Evolutionary conservation across 306 rosid species (phyloP).

Genomic region (Fragaria vesca): DNA sequence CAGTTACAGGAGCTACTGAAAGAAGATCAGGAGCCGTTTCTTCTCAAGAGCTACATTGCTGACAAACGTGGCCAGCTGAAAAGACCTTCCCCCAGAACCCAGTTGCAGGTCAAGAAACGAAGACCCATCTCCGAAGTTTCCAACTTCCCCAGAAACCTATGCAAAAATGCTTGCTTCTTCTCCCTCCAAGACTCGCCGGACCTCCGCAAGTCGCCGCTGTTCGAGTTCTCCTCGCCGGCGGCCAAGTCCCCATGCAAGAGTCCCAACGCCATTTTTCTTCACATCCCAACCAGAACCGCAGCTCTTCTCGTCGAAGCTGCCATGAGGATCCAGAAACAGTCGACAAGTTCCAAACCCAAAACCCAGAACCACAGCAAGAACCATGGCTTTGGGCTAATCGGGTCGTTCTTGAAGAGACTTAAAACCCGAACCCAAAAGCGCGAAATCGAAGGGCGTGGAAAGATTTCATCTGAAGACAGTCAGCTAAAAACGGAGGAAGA

Average conservation of each 20-base stretch:
- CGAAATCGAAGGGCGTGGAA: constrained; percentile 25
- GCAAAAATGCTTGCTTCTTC: constrained; percentile 63
- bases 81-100: constrained; percentile 19
- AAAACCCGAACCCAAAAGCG: constrained; percentile 31
- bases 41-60: constrained; percentile 38
- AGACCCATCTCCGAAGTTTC: constrained; percentile 28
- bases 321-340: constrained; percentile 64
- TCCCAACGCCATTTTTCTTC: constrained; percentile 64
- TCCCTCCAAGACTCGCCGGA: constrained; percentile 60
- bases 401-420: constrained; percentile 64
- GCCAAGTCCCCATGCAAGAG: constrained; percentile 43
- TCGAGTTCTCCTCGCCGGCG: constrained; percentile 49
- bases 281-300: constrained; percentile 70
- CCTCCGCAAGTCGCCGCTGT: constrained; percentile 61
- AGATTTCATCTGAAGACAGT: constrained; percentile 6
- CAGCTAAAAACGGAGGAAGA: constrained; percentile 10
- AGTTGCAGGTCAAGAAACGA: constrained; percentile 26
- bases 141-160: constrained; percentile 30
- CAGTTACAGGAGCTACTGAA: constrained; percentile 41
- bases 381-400: constrained; percentile 49
- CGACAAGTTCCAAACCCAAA: constrained; percentile 34
- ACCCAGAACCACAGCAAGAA: constrained; percentile 27
- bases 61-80: constrained; percentile 29
- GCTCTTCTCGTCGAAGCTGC: constrained; percentile 83
- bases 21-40: constrained; percentile 51